Percentiles rank a stretch among this genome's conserved stretches.
These are phyloP conservation scores for Hymenoscyphus fraxineus DNA, from an alignment of 2,329 filamentous ascomycete genomes.

Conservation along the genomic window DNA sequence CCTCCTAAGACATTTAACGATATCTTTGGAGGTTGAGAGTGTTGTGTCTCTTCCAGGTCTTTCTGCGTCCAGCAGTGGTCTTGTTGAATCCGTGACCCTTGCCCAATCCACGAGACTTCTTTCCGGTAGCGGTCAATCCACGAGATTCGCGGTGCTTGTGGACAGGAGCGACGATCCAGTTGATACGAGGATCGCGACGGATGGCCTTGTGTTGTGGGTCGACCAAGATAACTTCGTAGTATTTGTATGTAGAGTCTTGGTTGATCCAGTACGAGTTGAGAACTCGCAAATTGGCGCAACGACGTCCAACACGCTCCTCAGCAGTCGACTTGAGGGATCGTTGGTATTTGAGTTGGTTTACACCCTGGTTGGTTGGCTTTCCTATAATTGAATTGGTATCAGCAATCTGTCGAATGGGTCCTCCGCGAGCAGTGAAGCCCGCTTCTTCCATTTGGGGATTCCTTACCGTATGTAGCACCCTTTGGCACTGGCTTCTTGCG, in stretches of 20 bases:
- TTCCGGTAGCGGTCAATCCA: slow-evolving; percentile 96
- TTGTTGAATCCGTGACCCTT: slow-evolving; percentile 99
- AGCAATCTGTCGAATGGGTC: not conserved
- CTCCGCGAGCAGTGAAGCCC: not conserved
- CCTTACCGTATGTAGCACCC: slow-evolving; percentile 98
- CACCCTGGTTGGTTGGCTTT: slow-evolving; percentile 99
- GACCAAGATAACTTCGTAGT: slow-evolving; percentile 99
- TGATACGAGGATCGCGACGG: slow-evolving; percentile 98
- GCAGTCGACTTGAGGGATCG: slow-evolving; percentile 95
- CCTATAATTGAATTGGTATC: slow-evolving; percentile 51
- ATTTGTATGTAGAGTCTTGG: slow-evolving; percentile 99
- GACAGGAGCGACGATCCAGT: slow-evolving; percentile 99
- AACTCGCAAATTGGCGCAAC: slow-evolving; percentile 97
- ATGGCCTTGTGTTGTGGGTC: slow-evolving; percentile 99
- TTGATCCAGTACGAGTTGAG: slow-evolving; percentile 99
- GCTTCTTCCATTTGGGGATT: slow-evolving; percentile 13
- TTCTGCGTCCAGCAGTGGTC: slow-evolving; percentile 92
- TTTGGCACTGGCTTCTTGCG: slow-evolving; percentile 95
- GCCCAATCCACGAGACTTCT: slow-evolving; percentile 99
- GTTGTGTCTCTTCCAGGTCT: slow-evolving; percentile 99
- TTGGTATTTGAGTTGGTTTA: slow-evolving; percentile 99
- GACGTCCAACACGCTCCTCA: slow-evolving; percentile 99
- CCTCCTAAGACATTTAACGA: slow-evolving; percentile 57
- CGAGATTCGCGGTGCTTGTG: slow-evolving; percentile 99
- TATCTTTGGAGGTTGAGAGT: slow-evolving; percentile 98